phyloP scores from a whole-genome alignment of 1,139 yeast genomes.

The Meyerozyma elateridarum region DNA sequence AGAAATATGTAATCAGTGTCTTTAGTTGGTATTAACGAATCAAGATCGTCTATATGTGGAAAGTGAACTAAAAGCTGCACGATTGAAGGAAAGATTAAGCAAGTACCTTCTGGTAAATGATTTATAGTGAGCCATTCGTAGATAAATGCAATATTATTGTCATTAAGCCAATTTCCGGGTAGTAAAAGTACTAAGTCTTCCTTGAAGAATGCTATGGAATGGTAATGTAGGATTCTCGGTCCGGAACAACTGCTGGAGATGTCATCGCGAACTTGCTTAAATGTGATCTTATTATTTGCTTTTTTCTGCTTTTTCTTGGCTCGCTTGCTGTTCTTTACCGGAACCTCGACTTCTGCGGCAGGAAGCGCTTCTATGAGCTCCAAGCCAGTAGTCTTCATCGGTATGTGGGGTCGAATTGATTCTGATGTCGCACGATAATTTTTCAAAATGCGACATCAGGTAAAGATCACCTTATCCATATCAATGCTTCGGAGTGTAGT shows the following conservation, averaged over 20 bases:
- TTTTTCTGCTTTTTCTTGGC: not conserved
- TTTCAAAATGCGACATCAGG: constrained; percentile 3
- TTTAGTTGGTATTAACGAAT: constrained; percentile 24
- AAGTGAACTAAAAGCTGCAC: constrained; percentile 37
- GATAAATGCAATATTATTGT: constrained; percentile 60
- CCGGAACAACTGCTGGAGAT: not conserved
- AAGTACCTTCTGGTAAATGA: not conserved
- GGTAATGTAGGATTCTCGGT: constrained; percentile 16
- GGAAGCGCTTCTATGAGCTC: constrained; percentile 1
- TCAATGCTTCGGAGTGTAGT: constrained; percentile 8
- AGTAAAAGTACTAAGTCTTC: constrained; percentile 35
- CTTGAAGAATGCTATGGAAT: constrained; percentile 40
- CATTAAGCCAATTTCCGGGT: constrained; percentile 70
- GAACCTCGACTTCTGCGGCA: not conserved
- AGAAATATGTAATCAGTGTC: constrained; percentile 35
- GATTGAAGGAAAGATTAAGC: constrained; percentile 32
- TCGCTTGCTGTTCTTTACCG: not conserved
- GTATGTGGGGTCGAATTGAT: not conserved
- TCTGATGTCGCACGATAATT: too few species aligned
- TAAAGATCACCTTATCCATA: too few species aligned
- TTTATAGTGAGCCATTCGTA: constrained; percentile 46
- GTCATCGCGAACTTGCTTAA: not conserved
- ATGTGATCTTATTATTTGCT: not conserved
- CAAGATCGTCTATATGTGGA: constrained; percentile 27
- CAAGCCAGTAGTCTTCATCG: constrained; percentile 3